Conservation (phyloP, 1,284 basidiomycete genomes). For the Pseudozyma hubeiensis region DNA sequence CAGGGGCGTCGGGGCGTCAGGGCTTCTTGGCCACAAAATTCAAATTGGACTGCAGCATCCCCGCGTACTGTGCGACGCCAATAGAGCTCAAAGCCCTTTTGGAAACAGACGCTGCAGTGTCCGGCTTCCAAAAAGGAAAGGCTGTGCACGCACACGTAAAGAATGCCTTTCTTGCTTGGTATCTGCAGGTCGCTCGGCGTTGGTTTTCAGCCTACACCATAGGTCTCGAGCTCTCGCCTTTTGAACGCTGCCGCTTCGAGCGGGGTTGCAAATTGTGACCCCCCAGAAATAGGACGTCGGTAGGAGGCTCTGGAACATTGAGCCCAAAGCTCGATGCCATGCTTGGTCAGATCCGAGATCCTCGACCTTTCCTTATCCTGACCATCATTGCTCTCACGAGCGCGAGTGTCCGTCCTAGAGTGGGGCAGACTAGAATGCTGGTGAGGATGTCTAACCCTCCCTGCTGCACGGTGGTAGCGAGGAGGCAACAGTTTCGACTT, state of each 20-base stretch:
- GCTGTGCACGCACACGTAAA: background rate
- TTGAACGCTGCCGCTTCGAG: background rate
- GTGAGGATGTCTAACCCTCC: too few species aligned
- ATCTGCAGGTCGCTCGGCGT: conserved; percentile 5
- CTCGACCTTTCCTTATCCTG: too few species aligned
- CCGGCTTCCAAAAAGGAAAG: background rate
- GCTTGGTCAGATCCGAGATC: background rate
- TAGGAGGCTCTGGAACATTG: background rate
- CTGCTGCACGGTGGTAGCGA: too few species aligned
- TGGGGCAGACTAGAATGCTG: too few species aligned
- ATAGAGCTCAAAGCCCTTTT: too few species aligned
- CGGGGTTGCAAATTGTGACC: conserved; percentile 4
- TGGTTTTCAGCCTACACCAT: background rate
- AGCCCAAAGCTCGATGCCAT: background rate
- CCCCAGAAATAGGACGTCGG: too few species aligned
- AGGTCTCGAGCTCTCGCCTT: too few species aligned
- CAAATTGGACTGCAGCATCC: background rate
- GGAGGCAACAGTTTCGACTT: too few species aligned
- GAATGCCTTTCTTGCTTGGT: background rate
- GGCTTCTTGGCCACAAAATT: background rate
- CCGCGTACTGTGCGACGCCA: too few species aligned
- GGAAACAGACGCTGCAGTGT: too few species aligned
- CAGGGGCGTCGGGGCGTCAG: background rate
- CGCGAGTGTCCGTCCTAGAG: too few species aligned
- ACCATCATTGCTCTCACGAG: too few species aligned